Percentiles rank a stretch among this genome's conserved stretches.
phyloP scores from a whole-genome alignment of 1,139 yeast species.

The Debaryomyces singareniensis region DNA sequence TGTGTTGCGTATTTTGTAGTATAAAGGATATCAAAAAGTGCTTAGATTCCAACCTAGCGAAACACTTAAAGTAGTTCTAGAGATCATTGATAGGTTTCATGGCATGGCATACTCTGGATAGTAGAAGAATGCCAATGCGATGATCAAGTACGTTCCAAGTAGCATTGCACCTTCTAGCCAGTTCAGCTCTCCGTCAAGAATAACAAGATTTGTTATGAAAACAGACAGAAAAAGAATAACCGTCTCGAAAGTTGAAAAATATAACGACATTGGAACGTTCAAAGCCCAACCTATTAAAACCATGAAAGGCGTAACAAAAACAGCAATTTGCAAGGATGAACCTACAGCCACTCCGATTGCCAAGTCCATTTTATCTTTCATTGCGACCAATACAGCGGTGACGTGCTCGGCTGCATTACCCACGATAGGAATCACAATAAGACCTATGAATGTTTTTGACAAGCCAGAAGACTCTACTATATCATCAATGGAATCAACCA shows the following conservation, averaged over 20 bases:
- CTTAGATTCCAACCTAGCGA: not conserved
- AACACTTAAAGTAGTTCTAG: not conserved
- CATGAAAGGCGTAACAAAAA: conserved; percentile 91
- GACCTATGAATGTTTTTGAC: conserved; percentile 91
- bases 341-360: conserved; percentile 98
- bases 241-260: conserved; percentile 90
- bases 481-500: conserved; percentile 88
- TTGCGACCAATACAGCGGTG: conserved; percentile 90
- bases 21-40: not conserved
- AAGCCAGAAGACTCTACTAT: conserved; percentile 80
- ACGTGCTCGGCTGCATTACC: conserved; percentile 99
- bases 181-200: conserved; percentile 90
- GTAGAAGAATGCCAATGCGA: conserved; percentile 83
- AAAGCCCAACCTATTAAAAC: conserved; percentile 89
- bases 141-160: conserved; percentile 74
- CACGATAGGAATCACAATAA: conserved; percentile 89
- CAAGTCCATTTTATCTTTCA: conserved; percentile 94
- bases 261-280: conserved; percentile 87
- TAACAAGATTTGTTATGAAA: conserved; percentile 78
- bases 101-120: conserved; percentile 48
- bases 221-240: conserved; percentile 85
- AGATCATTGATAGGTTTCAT: no score
- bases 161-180: conserved; percentile 97
- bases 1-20: no score
- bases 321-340: conserved; percentile 90